These are phyloP conservation scores for Solanum pinnatisectum DNA, from an alignment of 257 asterid species.

Conservation along the genomic window DNA sequence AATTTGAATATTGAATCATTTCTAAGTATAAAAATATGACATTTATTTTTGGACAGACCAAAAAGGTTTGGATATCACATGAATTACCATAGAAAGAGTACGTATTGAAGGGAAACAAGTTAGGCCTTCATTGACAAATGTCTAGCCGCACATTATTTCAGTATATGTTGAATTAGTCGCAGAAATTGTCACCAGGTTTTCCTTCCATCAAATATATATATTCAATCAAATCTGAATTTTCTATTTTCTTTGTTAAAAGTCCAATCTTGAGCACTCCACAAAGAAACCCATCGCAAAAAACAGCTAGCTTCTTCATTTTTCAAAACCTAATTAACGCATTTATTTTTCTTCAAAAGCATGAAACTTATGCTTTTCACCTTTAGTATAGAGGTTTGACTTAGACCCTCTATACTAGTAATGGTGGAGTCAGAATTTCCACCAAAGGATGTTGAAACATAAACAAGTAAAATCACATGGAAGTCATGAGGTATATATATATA, in stretches of 20 bases:
- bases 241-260: not conserved
- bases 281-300: not conserved
- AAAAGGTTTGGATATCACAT: no score
- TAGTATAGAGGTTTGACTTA: no score
- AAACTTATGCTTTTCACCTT: not conserved
- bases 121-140: not conserved
- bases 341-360: not conserved
- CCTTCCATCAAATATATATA: not conserved
- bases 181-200: not conserved
- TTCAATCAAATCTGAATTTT: not conserved
- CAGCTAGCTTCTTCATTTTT: not conserved
- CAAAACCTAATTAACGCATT: not conserved
- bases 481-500: no score
- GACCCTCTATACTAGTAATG: no score
- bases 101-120: not conserved
- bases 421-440: no score
- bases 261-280: not conserved
- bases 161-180: not conserved
- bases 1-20: no score
- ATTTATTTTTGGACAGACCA: no score
- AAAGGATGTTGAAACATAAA: no score
- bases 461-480: no score
- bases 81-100: no score
- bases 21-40: no score
- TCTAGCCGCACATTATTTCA: not conserved